Evolutionary conservation across 2,329 filamentous ascomycete species (phyloP), one percentile per base, ranked within the genome.

Genomic region (Sporothrix humicola): DNA sequence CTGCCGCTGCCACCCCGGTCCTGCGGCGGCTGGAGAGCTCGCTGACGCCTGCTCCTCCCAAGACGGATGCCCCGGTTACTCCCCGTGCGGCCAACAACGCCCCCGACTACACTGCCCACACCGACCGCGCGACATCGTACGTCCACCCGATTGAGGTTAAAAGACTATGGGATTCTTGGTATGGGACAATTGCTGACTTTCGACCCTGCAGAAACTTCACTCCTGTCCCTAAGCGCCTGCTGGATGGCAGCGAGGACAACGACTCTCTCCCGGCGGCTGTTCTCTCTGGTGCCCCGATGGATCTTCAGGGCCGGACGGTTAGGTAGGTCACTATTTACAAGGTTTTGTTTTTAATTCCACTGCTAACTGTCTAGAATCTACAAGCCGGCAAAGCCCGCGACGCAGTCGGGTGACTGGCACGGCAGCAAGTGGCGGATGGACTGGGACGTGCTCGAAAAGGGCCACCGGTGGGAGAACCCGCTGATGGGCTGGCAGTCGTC

Each of bases 401-500:
- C 95, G 59, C 96, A 99, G 84, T 98, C 95, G 48, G 95, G 96
- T 76, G 89, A 90, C 79, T 97, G 93, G 92, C 91, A 93, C 81
- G 85, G 89, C 73, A 90, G 93, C 81, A 89, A 92, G 80, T 99
- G 96, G 96, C 92, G 95, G 69, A 97, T 99, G 94, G 96, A 99
- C 82, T 99, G 96, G 96, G 96, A 99, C 82, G 90, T 97, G 68
- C 87, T 98, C 46, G 84, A 87, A 79, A 98, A 97, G 85, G 96
- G 96, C 75, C 93, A 98, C 84, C 90, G 96, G 79, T 99, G 96
- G 97, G 96, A 99, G 86, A 99, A 99, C 84, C 93, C 92, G 65
- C 84, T 99, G 82, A 99, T 99, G 90, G 96, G 96, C 75, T 99
- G 97, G 97, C 95, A 98, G 82, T 98, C 95, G 31, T 97, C 94